These are phyloP conservation scores for Botrytis paeoniae DNA, from an alignment of 2,329 filamentous ascomycete species.

Conservation along the genomic window DNA sequence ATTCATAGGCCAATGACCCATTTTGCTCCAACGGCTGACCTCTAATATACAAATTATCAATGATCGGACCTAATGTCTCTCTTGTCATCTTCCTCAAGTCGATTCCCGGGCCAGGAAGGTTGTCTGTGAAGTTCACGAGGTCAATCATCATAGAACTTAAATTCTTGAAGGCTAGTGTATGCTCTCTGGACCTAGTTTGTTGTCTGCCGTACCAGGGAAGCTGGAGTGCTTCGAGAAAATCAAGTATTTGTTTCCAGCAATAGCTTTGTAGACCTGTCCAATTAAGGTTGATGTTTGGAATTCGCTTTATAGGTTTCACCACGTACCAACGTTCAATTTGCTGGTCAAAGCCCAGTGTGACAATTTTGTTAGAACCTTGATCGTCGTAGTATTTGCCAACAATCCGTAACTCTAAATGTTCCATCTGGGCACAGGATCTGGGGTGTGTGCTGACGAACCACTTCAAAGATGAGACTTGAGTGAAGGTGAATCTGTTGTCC, in stretches of 20 bases:
- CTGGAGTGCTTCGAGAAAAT: background rate
- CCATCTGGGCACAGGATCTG: background rate
- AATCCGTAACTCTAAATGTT: slow-evolving; percentile 3
- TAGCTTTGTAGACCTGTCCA: slow-evolving; percentile 9
- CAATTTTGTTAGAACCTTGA: background rate
- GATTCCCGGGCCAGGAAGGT: background rate
- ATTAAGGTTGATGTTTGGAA: background rate
- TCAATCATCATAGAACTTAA: slow-evolving; percentile 7
- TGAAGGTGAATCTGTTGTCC: background rate
- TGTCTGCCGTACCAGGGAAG: background rate
- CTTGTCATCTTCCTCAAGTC: background rate
- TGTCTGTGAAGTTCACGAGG: background rate
- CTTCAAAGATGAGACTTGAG: background rate
- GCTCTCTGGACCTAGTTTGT: background rate
- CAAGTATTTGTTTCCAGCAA: slow-evolving; percentile 3
- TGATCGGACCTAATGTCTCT: background rate
- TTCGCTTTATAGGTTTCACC: background rate
- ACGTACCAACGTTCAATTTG: background rate
- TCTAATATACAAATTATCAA: background rate
- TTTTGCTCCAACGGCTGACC: background rate
- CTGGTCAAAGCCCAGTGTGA: background rate
- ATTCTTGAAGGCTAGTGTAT: background rate
- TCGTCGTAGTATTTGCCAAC: slow-evolving; percentile 5
- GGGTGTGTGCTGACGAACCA: background rate
- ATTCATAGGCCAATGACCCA: background rate